Base-by-base conservation (phyloP, 2,329 filamentous ascomycete genomes). In the Malbranchea cinnamomea region DNA sequence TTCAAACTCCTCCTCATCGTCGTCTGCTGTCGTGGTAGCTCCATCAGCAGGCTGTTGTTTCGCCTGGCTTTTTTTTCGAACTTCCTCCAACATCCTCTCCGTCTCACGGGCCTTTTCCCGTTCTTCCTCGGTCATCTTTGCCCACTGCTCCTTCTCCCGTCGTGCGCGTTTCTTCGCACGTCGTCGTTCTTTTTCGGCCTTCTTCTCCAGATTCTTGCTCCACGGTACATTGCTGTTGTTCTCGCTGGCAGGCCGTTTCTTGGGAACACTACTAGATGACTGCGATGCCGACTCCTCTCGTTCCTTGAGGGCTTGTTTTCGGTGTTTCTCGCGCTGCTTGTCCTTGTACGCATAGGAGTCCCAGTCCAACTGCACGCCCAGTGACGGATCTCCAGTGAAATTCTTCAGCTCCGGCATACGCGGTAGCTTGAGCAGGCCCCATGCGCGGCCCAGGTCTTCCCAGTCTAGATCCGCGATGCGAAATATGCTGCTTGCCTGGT, bases 401-500 rank as follows among this genome's bases (percentile, higher is more conserved):
- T 63, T 68, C 44, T 75, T 78, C 31, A 82, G 59, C 53, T 98
- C 89, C 0, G 89, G 87, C 89, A 98, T 98, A 49, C 79, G 83
- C 3, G 89, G 89, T 39, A 95, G 65, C 29, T 75, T 75, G 2
- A 94, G 63, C 1, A 98, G 63, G 2, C 82, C 89, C 82, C 87
- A 98, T 1, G 78, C 79, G 31, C 72, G 65, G 1, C 75, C 87
- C 1, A 89, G 64, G 31, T 84, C 78, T 4, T 67, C 59, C 89
- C 89, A 98, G 51, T 93, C 77, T 10, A 94, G 64, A 45, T 91
- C 83, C 3, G 65, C 53, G 2, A 83, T 62, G 7, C 79, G 73
- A 62, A 98, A 98, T 41, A 98, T 95, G 46, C 83, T 91, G 36
- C 73, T 77, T 1, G 87, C 84, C 41, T 85, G 74, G 47, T 95